phyloP scores from a whole-genome alignment of 345 rosid species.

The Excoecaria agallocha region DNA sequence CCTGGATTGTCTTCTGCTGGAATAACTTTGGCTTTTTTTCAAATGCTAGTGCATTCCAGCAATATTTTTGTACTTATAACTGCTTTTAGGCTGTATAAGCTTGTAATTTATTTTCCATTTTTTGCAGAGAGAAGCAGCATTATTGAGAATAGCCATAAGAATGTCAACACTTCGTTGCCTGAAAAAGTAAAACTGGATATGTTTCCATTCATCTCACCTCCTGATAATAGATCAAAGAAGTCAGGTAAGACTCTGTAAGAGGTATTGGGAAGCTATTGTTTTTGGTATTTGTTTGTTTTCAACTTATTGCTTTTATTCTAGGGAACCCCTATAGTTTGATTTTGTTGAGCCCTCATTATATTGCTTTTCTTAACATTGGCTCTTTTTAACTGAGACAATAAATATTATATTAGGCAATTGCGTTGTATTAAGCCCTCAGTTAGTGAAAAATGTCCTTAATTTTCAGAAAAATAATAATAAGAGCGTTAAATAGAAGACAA shows the following conservation, averaged over 20 bases:
- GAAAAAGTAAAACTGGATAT: constrained; percentile 17
- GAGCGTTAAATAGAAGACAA: neutral
- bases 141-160: constrained; percentile 19
- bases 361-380: neutral
- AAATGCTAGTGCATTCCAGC: too few species aligned
- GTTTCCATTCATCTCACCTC: constrained; percentile 17
- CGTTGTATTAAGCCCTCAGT: neutral
- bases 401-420: neutral
- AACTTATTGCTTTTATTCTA: neutral
- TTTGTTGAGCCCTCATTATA: neutral
- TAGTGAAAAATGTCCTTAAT: neutral
- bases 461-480: too few species aligned
- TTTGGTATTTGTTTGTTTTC: neutral
- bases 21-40: neutral
- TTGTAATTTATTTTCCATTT: constrained; percentile 1
- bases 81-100: neutral
- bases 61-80: neutral
- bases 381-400: neutral
- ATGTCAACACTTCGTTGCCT: constrained; percentile 25
- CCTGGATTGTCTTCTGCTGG: neutral
- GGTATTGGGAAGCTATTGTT: neutral
- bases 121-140: constrained; percentile 34
- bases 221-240: constrained; percentile 12
- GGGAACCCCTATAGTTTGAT: neutral
- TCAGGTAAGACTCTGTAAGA: constrained; percentile 21